These are phyloP conservation scores for Aspergillus hortae DNA, from an alignment of 2,329 filamentous ascomycete species.

Conservation along the genomic window DNA sequence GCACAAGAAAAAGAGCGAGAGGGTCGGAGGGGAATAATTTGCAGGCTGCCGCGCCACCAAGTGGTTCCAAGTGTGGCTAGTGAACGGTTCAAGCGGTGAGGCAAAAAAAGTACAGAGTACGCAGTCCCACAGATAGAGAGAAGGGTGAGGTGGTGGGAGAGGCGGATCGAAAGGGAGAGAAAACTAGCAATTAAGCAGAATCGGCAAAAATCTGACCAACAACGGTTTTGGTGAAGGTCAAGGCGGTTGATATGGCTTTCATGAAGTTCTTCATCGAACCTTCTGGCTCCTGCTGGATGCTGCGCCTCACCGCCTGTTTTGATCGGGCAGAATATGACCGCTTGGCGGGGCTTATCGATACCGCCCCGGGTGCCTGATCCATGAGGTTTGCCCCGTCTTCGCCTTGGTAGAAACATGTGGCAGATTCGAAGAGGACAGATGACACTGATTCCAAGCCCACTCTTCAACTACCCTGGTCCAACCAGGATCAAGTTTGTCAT, in stretches of 20 bases:
- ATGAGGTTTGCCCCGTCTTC: not conserved
- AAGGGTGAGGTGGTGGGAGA: too few species aligned
- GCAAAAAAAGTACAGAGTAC: not conserved
- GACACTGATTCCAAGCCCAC: too few species aligned
- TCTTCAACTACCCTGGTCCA: too few species aligned
- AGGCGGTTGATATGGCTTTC: not conserved
- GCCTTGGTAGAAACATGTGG: too few species aligned
- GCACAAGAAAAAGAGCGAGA: constrained; percentile 16
- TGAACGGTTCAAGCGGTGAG: not conserved
- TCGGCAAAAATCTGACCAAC: too few species aligned
- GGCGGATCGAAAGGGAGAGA: too few species aligned
- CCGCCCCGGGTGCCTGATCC: not conserved
- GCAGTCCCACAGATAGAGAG: not conserved
- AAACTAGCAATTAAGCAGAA: too few species aligned
- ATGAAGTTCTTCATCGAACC: constrained; percentile 29
- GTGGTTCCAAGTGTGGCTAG: not conserved
- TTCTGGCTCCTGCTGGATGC: constrained; percentile 36
- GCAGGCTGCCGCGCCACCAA: constrained; percentile 34
- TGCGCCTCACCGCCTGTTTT: constrained; percentile 23
- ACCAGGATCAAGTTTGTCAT: too few species aligned
- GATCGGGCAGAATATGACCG: constrained; percentile 21
- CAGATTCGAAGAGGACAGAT: too few species aligned
- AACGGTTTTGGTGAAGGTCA: not conserved
- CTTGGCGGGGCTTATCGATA: constrained; percentile 22
- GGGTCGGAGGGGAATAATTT: constrained; percentile 36